Conservation (phyloP, 805 yeast genomes). For the Candida vaughaniae region DNA sequence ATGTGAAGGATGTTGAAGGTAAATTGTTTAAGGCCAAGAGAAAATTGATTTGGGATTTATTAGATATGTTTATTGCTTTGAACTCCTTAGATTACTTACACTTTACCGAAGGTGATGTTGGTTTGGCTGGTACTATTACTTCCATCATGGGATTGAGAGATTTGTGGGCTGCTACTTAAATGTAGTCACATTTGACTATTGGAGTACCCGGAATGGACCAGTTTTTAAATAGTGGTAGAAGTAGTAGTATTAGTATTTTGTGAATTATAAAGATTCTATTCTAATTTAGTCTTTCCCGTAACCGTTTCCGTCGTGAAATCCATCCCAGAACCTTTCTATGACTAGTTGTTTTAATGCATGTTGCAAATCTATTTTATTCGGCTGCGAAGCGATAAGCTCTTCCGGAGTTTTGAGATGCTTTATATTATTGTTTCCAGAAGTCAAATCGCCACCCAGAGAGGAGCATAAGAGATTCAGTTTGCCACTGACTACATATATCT, state of each 20-base stretch:
- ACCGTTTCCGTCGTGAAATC: conserved; percentile 25
- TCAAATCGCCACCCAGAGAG: too few relatives aligned
- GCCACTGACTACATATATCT: too few relatives aligned
- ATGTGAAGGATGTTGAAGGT: conserved; percentile 35
- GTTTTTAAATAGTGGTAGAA: too few relatives aligned
- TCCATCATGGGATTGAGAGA: conserved; percentile 76
- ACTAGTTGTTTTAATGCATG: conserved; percentile 23
- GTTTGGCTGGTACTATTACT: conserved; percentile 81
- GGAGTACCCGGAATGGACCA: too few relatives aligned
- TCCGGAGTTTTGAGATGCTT: conserved; percentile 10
- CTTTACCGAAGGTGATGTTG: conserved; percentile 76
- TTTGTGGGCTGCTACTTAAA: conserved; percentile 47
- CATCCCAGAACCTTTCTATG: conserved; percentile 35
- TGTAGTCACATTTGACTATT: conserved; percentile 2
- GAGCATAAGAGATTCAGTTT: too few relatives aligned
- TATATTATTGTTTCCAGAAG: too few relatives aligned
- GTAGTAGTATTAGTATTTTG: conserved; percentile 2
- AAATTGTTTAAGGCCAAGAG: conserved; percentile 53
- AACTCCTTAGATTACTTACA: conserved; percentile 60
- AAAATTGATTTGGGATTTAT: conserved; percentile 71
- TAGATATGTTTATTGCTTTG: conserved; percentile 75
- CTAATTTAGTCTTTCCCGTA: neutral
- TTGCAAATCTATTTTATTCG: conserved; percentile 16
- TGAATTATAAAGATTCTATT: neutral
- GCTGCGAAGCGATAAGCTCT: conserved; percentile 16